phyloP scores from a whole-genome alignment of 2,329 filamentous ascomycete genomes.

The Stagonosporopsis tanaceti region DNA sequence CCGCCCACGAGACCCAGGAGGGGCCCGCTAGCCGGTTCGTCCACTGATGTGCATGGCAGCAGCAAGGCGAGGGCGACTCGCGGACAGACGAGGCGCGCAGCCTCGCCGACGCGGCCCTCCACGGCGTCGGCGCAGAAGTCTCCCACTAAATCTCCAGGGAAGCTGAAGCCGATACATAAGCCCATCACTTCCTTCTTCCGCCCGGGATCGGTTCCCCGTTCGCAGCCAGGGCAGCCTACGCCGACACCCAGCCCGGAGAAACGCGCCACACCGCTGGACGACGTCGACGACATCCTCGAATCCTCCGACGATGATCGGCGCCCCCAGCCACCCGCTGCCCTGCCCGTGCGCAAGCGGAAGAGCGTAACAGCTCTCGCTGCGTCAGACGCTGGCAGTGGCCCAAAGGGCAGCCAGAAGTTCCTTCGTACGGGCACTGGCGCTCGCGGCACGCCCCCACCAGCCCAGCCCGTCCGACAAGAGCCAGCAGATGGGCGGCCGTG shows the following conservation, averaged over 20 bases:
- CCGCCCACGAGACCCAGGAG: constrained; percentile 42
- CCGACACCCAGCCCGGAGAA: constrained; percentile 53
- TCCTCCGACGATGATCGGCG: constrained; percentile 45
- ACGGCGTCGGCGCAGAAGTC: constrained; percentile 32
- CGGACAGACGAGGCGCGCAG: constrained; percentile 31
- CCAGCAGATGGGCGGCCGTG: constrained; percentile 74
- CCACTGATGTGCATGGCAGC: constrained; percentile 25
- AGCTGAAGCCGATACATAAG: constrained; percentile 50
- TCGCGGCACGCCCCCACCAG: constrained; percentile 40
- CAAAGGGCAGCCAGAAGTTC: constrained; percentile 55
- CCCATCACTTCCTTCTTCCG: constrained; percentile 61
- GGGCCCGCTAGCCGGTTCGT: constrained; percentile 36
- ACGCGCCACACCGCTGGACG: constrained; percentile 32
- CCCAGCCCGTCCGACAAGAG: constrained; percentile 30
- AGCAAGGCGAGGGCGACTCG: constrained; percentile 29
- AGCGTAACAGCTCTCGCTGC: constrained; percentile 23
- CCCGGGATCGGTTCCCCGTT: constrained; percentile 51
- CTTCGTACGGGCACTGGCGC: constrained; percentile 49
- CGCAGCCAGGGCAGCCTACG: constrained; percentile 50
- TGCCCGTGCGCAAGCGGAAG: constrained; percentile 44
- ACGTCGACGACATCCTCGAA: constrained; percentile 50
- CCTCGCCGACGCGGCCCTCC: constrained; percentile 32
- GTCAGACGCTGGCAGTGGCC: constrained; percentile 26
- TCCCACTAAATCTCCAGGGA: constrained; percentile 44
- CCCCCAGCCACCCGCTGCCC: constrained; percentile 27